A percentile compares a stretch with the other conserved stretches of the same genome.
phyloP scores from a whole-genome alignment of 1,284 basidiomycete genomes.

The Ustilago cynodontis region DNA sequence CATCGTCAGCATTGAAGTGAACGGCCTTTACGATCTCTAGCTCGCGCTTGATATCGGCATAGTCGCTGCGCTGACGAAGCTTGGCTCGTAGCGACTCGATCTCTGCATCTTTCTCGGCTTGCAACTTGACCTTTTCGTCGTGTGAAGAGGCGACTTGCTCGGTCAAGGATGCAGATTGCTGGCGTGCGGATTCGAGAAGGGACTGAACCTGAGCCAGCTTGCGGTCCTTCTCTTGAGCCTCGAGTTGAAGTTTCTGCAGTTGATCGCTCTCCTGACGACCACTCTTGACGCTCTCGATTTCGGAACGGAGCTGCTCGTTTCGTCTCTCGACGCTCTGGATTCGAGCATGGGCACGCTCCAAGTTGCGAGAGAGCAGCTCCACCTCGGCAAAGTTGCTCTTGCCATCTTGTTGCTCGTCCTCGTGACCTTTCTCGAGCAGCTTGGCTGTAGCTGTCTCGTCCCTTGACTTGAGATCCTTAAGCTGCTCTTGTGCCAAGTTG shows the following conservation, averaged over 20 bases:
- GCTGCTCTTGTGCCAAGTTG: conserved; percentile 83
- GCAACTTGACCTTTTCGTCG: conserved; percentile 78
- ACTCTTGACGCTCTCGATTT: conserved; percentile 78
- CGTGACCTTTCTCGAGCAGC: conserved; percentile 84
- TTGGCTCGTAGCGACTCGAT: conserved; percentile 78
- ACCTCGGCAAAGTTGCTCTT: conserved; percentile 36
- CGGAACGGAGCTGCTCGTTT: conserved; percentile 90
- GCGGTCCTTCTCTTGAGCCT: conserved; percentile 60
- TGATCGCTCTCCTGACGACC: conserved; percentile 71
- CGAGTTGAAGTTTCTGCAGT: conserved; percentile 79
- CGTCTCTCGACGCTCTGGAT: conserved; percentile 91
- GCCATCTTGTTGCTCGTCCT: conserved; percentile 6
- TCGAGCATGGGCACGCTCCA: conserved; percentile 90
- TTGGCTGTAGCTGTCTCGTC: conserved; percentile 93
- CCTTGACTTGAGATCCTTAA: conserved; percentile 87
- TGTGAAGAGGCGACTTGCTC: conserved; percentile 84
- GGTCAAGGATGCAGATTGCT: conserved; percentile 10
- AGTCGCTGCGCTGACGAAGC: conserved; percentile 72
- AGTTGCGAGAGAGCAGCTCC: conserved; percentile 80
- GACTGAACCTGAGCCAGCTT: conserved; percentile 36
- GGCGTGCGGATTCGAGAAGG: conserved; percentile 34
- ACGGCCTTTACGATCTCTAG: conserved; percentile 59
- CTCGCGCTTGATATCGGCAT: conserved; percentile 80
- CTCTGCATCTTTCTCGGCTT: conserved; percentile 77
- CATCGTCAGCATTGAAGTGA: conserved; percentile 70